Evolutionary conservation across 306 rosid species (phyloP).

Genomic region (Inga leiocalycina): DNA sequence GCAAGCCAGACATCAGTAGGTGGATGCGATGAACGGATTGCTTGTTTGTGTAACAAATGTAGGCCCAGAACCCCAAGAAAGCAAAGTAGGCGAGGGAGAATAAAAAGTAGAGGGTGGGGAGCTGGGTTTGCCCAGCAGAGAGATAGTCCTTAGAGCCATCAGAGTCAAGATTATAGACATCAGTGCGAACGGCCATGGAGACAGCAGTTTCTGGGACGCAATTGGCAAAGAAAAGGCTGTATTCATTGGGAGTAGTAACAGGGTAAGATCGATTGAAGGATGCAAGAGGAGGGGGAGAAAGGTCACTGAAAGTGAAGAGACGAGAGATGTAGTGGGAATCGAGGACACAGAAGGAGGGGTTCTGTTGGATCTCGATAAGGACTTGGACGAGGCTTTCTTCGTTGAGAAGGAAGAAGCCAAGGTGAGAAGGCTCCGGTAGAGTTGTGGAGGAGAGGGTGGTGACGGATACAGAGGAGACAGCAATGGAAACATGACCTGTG

Average conservation of each 20-base stretch:
- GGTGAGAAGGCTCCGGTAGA: constrained; percentile 47
- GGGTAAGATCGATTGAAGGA: constrained; percentile 55
- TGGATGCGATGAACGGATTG: constrained; percentile 79
- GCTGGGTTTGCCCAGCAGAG: constrained; percentile 89
- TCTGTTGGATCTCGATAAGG: constrained; percentile 79
- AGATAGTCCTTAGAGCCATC: constrained; percentile 67
- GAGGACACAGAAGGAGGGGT: constrained; percentile 72
- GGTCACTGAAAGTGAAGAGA: constrained; percentile 67
- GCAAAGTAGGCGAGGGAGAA: constrained; percentile 57
- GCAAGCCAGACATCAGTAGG: constrained; percentile 65
- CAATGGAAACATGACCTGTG: constrained; percentile 62
- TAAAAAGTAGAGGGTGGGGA: constrained; percentile 64
- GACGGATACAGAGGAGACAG: constrained; percentile 59
- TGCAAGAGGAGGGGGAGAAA: constrained; percentile 76
- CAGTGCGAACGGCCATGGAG: constrained; percentile 75
- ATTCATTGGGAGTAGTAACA: constrained; percentile 66
- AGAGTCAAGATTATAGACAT: constrained; percentile 62
- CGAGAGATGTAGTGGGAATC: constrained; percentile 51
- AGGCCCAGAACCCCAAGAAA: constrained; percentile 67
- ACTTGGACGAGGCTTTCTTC: constrained; percentile 85
- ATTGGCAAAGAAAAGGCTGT: constrained; percentile 78
- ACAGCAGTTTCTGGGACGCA: constrained; percentile 71
- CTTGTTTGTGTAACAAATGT: constrained; percentile 48
- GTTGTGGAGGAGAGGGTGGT: constrained; percentile 23
- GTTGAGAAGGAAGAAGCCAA: constrained; percentile 86